Evolutionary conservation across 2,329 filamentous ascomycete genomes (phyloP).

Genomic region (Venturia asperata): DNA sequence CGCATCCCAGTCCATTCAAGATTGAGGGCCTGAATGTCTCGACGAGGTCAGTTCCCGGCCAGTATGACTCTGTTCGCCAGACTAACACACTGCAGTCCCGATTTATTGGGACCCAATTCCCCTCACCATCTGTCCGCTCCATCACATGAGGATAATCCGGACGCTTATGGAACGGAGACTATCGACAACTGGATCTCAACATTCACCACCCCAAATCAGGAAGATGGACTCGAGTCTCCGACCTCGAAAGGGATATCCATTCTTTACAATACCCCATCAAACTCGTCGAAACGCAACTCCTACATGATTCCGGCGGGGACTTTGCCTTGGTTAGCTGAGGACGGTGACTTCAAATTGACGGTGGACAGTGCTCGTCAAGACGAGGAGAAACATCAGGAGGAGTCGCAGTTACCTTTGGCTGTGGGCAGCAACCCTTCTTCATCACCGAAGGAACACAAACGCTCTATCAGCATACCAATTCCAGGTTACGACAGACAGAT

Average conservation of each 20-base stretch:
- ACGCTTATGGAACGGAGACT: slow-evolving; percentile 21
- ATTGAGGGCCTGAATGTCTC: neutral
- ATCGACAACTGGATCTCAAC: slow-evolving; percentile 23
- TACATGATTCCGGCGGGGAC: neutral
- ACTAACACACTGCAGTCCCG: neutral
- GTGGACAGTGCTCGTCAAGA: neutral
- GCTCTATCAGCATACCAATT: neutral
- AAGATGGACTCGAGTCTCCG: slow-evolving; percentile 4
- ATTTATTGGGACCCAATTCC: neutral
- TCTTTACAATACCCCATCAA: slow-evolving; percentile 1
- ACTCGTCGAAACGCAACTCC: neutral
- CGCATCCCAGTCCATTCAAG: slow-evolving; percentile 12
- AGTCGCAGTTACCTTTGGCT: neutral
- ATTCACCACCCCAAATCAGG: slow-evolving; percentile 18
- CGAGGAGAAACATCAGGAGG: neutral
- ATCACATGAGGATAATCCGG: slow-evolving; percentile 17
- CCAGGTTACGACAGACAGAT: neutral
- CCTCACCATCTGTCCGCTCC: slow-evolving; percentile 9
- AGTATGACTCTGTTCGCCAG: neutral
- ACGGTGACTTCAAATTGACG: neutral
- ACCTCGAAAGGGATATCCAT: neutral
- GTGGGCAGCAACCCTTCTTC: neutral
- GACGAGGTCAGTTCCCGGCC: neutral
- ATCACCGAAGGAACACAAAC: neutral
- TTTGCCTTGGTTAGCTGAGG: neutral